Base-by-base conservation (phyloP, 1,139 yeast genomes). In the Hansenula lynferdii region DNA sequence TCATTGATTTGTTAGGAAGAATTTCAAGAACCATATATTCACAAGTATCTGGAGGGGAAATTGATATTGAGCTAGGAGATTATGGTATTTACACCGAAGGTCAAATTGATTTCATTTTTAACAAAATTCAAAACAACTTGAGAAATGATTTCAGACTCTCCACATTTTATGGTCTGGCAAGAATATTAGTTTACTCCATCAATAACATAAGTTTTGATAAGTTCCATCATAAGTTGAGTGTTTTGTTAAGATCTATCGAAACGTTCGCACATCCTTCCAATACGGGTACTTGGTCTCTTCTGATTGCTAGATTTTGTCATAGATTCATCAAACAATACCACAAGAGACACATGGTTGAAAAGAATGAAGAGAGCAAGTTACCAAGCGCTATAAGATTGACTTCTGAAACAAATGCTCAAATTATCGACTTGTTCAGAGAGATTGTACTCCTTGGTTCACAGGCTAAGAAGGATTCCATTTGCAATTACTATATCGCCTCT, bases 221-320 rank as follows among this genome's bases (percentile, higher is more conserved):
- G 3, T 70, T 82, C 11, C 57, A 85, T 49, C 75, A 69, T 11
- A 66, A 72, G 30, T 53, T 92, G 14, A 67, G 69, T 29, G 70
- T 77, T 0, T 62, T 85, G 31, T 54, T 83, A 21, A 80, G 80
- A 45, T 80, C 95, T 0, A 68, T 89, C 12, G 83, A 78, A 47
- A 85, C 96, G 26, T 86, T 82, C 60, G 81, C 81, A 11, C 97
- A 92, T 61, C 98, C 98, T 5, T 89, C 97, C 0, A 90, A 90
- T 57, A 62, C 72, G 16, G 97, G 97, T 0, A 72, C 74, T 18
- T 90, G 98, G 97, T 76, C 95, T 1, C 63, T 75, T 32, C 69
- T 84, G 7, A 75, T 92, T 30, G 72, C 94, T 1, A 77, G 77
- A 44, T 69, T 85, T 26, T 64, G 85, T 11, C 72, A 75, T 45